Conservation (phyloP, 495 filamentous ascomycete species). For the Aspergillus wentii region DNA sequence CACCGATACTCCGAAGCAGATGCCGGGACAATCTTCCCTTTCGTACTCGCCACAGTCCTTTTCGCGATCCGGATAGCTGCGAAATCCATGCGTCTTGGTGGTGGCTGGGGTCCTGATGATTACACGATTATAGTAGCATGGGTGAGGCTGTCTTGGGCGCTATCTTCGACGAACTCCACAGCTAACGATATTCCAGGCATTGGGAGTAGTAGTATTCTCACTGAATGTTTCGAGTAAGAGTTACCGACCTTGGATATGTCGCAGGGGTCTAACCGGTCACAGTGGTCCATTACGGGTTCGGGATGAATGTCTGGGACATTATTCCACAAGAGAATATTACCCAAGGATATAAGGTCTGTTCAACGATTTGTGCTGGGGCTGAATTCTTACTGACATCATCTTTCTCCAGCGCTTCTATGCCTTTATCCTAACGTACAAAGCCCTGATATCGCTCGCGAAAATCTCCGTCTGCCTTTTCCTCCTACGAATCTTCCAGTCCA, state of each 20-base stretch:
- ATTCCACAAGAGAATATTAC: conserved; percentile 17
- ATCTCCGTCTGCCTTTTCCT: conserved; percentile 48
- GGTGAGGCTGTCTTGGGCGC: conserved; percentile 14
- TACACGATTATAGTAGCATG: conserved; percentile 22
- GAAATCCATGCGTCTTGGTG: conserved; percentile 21
- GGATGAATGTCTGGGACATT: conserved; percentile 27
- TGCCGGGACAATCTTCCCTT: conserved; percentile 13
- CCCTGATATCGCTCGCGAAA: conserved; percentile 39
- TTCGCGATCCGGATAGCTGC: conserved; percentile 20
- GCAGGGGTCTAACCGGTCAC: neutral
- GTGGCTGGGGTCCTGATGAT: conserved; percentile 31
- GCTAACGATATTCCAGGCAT: neutral
- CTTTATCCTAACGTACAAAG: conserved; percentile 24
- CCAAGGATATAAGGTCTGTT: conserved; percentile 19
- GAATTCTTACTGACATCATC: too few species aligned
- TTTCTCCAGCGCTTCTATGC: conserved; percentile 19
- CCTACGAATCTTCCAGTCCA: conserved; percentile 33
- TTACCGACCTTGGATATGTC: neutral
- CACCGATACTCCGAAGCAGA: conserved; percentile 8
- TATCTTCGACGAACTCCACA: too few species aligned
- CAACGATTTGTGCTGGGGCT: too few species aligned
- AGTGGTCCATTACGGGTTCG: conserved; percentile 26
- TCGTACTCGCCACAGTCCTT: conserved; percentile 20
- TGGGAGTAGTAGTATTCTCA: neutral
- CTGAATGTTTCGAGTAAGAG: neutral